These are phyloP conservation scores for Colletotrichum graminicola DNA, from an alignment of 2,329 filamentous ascomycete species.

Conservation along the genomic window DNA sequence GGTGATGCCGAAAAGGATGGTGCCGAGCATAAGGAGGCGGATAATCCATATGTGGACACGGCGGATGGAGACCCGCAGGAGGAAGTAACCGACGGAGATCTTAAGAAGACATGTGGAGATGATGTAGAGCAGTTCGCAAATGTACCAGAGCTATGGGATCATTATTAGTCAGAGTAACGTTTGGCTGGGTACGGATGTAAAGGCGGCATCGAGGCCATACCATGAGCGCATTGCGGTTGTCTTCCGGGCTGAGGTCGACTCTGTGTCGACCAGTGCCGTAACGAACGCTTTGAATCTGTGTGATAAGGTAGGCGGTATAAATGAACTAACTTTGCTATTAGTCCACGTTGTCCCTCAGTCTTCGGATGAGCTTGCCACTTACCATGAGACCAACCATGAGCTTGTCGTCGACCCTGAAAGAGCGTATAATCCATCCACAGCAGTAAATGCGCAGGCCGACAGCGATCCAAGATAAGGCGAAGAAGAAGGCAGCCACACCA, in stretches of 20 bases:
- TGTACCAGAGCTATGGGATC: constrained; percentile 52
- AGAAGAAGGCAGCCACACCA: constrained; percentile 49
- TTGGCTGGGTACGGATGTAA: not conserved
- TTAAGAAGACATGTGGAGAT: constrained; percentile 51
- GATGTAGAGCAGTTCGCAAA: constrained; percentile 58
- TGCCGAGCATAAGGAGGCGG: constrained; percentile 51
- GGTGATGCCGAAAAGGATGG: constrained; percentile 52
- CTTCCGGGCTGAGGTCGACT: constrained; percentile 39
- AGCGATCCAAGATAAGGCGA: constrained; percentile 51
- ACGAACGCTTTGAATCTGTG: constrained; percentile 46
- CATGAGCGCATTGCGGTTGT: constrained; percentile 49
- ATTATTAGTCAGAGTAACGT: constrained; percentile 13
- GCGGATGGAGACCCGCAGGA: constrained; percentile 56
- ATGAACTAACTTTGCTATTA: constrained; percentile 40
- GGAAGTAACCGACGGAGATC: constrained; percentile 57
- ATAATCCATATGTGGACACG: constrained; percentile 52
- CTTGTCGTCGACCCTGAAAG: constrained; percentile 51
- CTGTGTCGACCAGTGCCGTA: constrained; percentile 48
- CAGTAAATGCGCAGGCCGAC: constrained; percentile 50
- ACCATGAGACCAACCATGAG: constrained; percentile 51
- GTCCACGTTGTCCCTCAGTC: not conserved
- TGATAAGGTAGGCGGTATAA: constrained; percentile 45
- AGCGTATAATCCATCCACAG: constrained; percentile 49
- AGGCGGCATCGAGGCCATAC: constrained; percentile 37
- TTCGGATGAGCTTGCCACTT: not conserved